Percentiles rank a stretch among this genome's conserved stretches.
Evolutionary conservation across 768 basidiomycete genomes (phyloP).

Genomic region (Xerocomus spinulosus): DNA sequence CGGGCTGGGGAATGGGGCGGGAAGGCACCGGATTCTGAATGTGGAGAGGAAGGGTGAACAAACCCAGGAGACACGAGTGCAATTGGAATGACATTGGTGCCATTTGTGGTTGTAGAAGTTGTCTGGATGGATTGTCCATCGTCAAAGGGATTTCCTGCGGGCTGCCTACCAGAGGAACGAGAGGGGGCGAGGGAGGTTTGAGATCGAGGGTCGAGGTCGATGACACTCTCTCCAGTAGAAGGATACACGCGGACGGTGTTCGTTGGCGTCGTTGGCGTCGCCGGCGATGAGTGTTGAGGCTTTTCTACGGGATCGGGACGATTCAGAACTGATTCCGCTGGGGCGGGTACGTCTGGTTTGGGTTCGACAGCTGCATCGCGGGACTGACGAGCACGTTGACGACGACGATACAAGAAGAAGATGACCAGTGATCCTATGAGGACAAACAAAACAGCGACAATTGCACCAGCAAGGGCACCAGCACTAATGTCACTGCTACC

Average conservation of each 20-base stretch:
- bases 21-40: conserved; percentile 28
- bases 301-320: conserved; percentile 81
- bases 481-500: conserved; percentile 50
- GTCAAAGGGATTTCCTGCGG: conserved; percentile 63
- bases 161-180: conserved; percentile 17
- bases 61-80: conserved; percentile 67
- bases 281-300: conserved; percentile 19
- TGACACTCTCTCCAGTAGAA: conserved; percentile 44
- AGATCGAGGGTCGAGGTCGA: conserved; percentile 57
- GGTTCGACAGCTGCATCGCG: conserved; percentile 33
- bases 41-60: conserved; percentile 28
- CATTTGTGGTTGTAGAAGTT: conserved; percentile 62
- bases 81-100: conserved; percentile 84
- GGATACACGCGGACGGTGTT: conserved; percentile 48
- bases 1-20: conserved; percentile 43
- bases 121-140: conserved; percentile 80
- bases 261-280: conserved; percentile 5
- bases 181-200: conserved; percentile 26
- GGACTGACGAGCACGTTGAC: conserved; percentile 38
- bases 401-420: conserved; percentile 65
- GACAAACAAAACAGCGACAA: conserved; percentile 61
- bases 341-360: conserved; percentile 61
- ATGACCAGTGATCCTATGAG: conserved; percentile 46
- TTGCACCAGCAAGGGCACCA: conserved; percentile 70
- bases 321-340: conserved; percentile 74